phyloP scores from a whole-genome alignment of 768 basidiomycete genomes.

The Tulasnella sp. region DNA sequence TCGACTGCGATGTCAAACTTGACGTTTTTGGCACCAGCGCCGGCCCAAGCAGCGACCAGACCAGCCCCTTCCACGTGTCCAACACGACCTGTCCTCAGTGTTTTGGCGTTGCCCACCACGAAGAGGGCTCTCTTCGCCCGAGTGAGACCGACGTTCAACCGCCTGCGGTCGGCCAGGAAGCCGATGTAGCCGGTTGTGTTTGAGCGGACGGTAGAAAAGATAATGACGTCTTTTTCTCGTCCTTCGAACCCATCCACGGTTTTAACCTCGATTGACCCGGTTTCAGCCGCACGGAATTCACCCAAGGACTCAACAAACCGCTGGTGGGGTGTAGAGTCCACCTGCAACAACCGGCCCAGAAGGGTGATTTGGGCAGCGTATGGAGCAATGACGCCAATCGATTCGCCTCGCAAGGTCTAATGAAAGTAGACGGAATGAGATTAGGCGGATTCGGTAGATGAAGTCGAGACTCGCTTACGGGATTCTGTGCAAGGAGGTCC shows the following conservation, averaged over 20 bases:
- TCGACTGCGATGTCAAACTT: slow-evolving; percentile 18
- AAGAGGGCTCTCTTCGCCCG: slow-evolving; percentile 82
- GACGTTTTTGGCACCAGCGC: slow-evolving; percentile 15
- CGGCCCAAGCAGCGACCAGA: background rate
- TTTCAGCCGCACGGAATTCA: slow-evolving; percentile 57
- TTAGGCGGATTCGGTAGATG: background rate
- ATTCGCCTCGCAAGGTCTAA: slow-evolving; percentile 57
- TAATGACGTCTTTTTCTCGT: slow-evolving; percentile 85
- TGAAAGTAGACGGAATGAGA: background rate
- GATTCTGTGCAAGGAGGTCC: slow-evolving; percentile 72
- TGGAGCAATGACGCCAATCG: slow-evolving; percentile 91
- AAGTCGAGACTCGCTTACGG: slow-evolving; percentile 44
- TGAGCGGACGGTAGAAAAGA: slow-evolving; percentile 87
- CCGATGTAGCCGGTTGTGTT: slow-evolving; percentile 76
- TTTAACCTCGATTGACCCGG: slow-evolving; percentile 72
- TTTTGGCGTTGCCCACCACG: slow-evolving; percentile 68
- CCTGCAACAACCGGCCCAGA: slow-evolving; percentile 60
- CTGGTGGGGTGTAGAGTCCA: slow-evolving; percentile 48
- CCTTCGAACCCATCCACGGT: slow-evolving; percentile 96
- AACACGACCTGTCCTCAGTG: slow-evolving; percentile 47
- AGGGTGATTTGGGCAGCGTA: slow-evolving; percentile 83
- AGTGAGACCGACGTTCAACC: slow-evolving; percentile 89
- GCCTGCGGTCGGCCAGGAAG: slow-evolving; percentile 78
- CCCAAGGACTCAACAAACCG: slow-evolving; percentile 63
- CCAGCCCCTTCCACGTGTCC: slow-evolving; percentile 12